A percentile compares a stretch with the other conserved stretches of the same genome.
phyloP scores from a whole-genome alignment of 1,139 yeast genomes.

The Debaryomycetaceae sp. region DNA sequence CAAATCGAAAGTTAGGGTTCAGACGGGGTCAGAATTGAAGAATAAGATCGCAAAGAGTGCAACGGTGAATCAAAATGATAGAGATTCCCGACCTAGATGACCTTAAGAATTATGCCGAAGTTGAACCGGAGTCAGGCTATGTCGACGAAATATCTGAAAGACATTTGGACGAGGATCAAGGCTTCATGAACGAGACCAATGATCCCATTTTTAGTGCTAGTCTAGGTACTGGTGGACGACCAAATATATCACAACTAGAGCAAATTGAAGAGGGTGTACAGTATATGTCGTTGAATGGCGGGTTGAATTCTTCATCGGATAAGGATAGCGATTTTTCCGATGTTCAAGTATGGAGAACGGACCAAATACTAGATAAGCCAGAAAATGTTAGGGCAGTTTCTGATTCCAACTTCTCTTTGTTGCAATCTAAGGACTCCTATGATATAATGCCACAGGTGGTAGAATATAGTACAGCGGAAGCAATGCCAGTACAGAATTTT shows the following conservation, averaged over 20 bases:
- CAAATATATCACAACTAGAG: background rate
- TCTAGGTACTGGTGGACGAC: background rate
- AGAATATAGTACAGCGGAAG: constrained; percentile 15
- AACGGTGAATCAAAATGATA: constrained; percentile 21
- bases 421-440: constrained; percentile 6
- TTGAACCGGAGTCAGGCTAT: constrained; percentile 1
- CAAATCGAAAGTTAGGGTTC: background rate
- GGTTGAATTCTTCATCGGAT: background rate
- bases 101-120: constrained; percentile 10
- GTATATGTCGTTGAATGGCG: background rate
- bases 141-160: background rate
- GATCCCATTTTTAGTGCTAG: background rate
- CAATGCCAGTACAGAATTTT: constrained; percentile 9
- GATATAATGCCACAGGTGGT: constrained; percentile 14
- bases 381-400: background rate
- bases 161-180: background rate
- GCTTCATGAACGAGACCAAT: background rate
- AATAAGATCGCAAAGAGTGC: background rate
- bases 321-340: background rate
- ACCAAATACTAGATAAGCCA: background rate
- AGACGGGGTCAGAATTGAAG: background rate
- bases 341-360: background rate
- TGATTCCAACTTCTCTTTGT: background rate
- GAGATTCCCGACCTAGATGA: constrained; percentile 41
- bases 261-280: background rate